Evolutionary conservation across 257 asterid genomes (phyloP).

Genomic region (Nemophila menziesii): DNA sequence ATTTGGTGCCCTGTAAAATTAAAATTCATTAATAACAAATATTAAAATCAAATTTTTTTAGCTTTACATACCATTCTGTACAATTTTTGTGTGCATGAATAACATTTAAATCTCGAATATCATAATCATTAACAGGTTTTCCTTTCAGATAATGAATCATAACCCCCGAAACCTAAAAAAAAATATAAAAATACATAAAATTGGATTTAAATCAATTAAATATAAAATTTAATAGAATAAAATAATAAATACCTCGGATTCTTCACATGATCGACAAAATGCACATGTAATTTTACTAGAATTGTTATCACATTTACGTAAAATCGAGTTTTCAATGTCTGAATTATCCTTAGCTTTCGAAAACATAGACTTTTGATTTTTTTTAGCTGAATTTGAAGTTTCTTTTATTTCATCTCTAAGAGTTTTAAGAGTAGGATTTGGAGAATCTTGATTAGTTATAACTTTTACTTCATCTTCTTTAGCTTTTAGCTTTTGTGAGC

Average conservation of each 20-base stretch:
- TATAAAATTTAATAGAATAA: constrained; percentile 4
- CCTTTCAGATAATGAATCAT: constrained; percentile 68
- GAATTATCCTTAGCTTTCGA: constrained; percentile 19
- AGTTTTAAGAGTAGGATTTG: constrained; percentile 18
- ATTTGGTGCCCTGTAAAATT: constrained; percentile 79
- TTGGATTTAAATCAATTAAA: neutral
- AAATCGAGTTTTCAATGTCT: constrained; percentile 15
- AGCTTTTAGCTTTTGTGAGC: constrained; percentile 14
- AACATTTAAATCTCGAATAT: constrained; percentile 23
- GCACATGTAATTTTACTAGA: constrained; percentile 33
- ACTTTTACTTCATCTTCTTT: constrained; percentile 15
- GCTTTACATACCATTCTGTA: constrained; percentile 61
- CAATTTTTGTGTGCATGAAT: constrained; percentile 65
- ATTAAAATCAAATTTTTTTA: too few relatives aligned
- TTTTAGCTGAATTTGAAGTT: constrained; percentile 13
- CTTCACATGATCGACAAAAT: constrained; percentile 67
- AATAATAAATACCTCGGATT: constrained; percentile 48
- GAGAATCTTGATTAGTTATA: constrained; percentile 16
- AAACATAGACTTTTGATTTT: constrained; percentile 19
- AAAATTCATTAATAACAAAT: neutral
- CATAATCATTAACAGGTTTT: constrained; percentile 29
- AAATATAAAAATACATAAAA: neutral
- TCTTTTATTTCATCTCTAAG: constrained; percentile 15
- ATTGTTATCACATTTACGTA: constrained; percentile 28
- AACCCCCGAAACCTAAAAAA: constrained; percentile 54